Percentiles rank a stretch among this genome's conserved stretches.
These are phyloP conservation scores for Pichia sp. DNA, from an alignment of 1,139 yeast genomes.

Conservation along the genomic window DNA sequence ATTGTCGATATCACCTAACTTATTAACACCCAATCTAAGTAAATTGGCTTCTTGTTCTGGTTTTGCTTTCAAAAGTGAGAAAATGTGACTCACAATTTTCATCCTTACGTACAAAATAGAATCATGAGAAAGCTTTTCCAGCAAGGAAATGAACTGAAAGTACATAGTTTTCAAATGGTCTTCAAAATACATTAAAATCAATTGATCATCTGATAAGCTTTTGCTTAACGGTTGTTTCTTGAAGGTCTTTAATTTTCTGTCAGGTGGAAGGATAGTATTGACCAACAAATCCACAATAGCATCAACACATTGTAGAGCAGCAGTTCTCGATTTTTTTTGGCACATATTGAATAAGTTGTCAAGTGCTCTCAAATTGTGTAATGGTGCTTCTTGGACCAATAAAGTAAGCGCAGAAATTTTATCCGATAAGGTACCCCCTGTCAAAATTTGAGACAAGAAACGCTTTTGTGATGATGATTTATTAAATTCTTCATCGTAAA, in stretches of 20 bases:
- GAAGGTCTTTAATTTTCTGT: slow-evolving; percentile 75
- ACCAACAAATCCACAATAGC: slow-evolving; percentile 86
- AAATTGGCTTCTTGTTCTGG: slow-evolving; percentile 97
- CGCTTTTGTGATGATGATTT: slow-evolving; percentile 80
- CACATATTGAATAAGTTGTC: slow-evolving; percentile 76
- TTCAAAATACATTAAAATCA: slow-evolving; percentile 81
- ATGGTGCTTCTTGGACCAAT: slow-evolving; percentile 89
- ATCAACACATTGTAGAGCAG: slow-evolving; percentile 84
- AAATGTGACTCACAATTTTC: slow-evolving; percentile 69
- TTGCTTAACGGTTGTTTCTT: slow-evolving; percentile 65
- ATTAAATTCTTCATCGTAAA: slow-evolving; percentile 72
- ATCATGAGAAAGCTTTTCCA: slow-evolving; percentile 80
- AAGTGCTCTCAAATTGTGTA: slow-evolving; percentile 80
- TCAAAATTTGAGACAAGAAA: slow-evolving; percentile 82
- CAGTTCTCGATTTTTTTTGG: slow-evolving; percentile 88
- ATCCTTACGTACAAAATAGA: slow-evolving; percentile 88
- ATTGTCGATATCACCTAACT: slow-evolving; percentile 87
- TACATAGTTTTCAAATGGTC: slow-evolving; percentile 77
- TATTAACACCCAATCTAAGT: slow-evolving; percentile 83
- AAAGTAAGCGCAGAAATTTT: slow-evolving; percentile 92
- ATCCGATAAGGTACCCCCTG: slow-evolving; percentile 93
- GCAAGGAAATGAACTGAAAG: slow-evolving; percentile 63
- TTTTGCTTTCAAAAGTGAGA: slow-evolving; percentile 74
- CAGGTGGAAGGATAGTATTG: slow-evolving; percentile 66
- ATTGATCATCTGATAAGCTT: slow-evolving; percentile 45